phyloP scores from a whole-genome alignment of 1,284 basidiomycete genomes.

The Meripilus lineatus region DNA sequence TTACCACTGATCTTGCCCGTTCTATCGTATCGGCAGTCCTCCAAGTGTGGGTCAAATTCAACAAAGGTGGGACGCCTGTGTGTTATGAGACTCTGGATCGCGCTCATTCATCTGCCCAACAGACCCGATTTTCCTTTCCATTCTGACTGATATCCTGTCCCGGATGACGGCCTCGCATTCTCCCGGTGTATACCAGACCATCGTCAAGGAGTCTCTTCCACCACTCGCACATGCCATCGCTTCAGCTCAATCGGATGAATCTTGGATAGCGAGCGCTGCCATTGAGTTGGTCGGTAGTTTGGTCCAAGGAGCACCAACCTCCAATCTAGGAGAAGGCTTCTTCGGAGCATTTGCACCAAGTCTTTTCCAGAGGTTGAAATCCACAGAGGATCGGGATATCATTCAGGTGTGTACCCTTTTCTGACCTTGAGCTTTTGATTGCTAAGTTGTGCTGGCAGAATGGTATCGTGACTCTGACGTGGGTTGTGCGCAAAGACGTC shows the following conservation, averaged over 20 bases:
- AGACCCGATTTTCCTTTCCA: constrained; percentile 89
- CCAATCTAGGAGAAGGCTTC: constrained; percentile 72
- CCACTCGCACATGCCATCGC: constrained; percentile 63
- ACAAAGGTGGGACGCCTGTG: constrained; percentile 55
- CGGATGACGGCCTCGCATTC: constrained; percentile 60
- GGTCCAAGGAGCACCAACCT: constrained; percentile 57
- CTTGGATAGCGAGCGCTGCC: constrained; percentile 71
- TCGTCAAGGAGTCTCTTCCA: constrained; percentile 73
- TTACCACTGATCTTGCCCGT: constrained; percentile 58
- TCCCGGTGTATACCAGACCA: constrained; percentile 60
- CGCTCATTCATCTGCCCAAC: constrained; percentile 5
- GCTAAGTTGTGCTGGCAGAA: constrained; percentile 44
- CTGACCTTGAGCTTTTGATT: background rate
- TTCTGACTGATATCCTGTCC: constrained; percentile 79
- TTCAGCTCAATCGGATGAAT: constrained; percentile 54
- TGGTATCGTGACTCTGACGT: constrained; percentile 78
- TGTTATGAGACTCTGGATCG: background rate
- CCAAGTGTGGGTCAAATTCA: constrained; percentile 81
- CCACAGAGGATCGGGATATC: constrained; percentile 78
- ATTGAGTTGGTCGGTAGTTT: constrained; percentile 78
- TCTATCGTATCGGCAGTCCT: constrained; percentile 64
- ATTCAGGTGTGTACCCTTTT: constrained; percentile 56
- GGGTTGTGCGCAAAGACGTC: constrained; percentile 84
- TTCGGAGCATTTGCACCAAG: constrained; percentile 69
- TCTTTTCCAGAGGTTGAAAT: constrained; percentile 65